phyloP scores from a whole-genome alignment of 140 eudicot species.

The Senecio squalidus region DNA sequence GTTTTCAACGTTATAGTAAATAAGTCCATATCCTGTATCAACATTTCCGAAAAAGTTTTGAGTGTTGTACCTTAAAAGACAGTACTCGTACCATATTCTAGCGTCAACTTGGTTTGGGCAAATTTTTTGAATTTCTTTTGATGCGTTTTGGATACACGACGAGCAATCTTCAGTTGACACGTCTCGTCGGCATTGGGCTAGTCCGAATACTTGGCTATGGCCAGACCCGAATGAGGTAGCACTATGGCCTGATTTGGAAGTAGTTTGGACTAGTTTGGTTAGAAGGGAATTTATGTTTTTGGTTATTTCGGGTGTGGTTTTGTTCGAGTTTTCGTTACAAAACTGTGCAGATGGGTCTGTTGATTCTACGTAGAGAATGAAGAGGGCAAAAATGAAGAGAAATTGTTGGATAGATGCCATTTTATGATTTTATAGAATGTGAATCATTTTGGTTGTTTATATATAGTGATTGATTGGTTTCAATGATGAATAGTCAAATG shows the following conservation, averaged over 20 bases:
- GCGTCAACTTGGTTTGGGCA: slow-evolving; percentile 65
- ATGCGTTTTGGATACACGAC: slow-evolving; percentile 63
- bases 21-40: slow-evolving; percentile 48
- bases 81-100: slow-evolving; percentile 79
- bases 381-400: slow-evolving; percentile 32
- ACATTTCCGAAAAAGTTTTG: slow-evolving; percentile 50
- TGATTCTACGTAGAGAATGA: slow-evolving; percentile 36
- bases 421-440: slow-evolving; percentile 3
- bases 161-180: slow-evolving; percentile 66
- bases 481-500: no score
- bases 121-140: slow-evolving; percentile 27
- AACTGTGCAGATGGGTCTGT: slow-evolving; percentile 39
- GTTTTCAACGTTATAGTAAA: slow-evolving; percentile 38
- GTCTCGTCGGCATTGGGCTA: slow-evolving; percentile 89
- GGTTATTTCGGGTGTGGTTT: slow-evolving; percentile 27
- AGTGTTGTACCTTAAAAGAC: slow-evolving; percentile 61
- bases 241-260: slow-evolving; percentile 36
- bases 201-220: slow-evolving; percentile 44
- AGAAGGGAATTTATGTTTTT: slow-evolving; percentile 44
- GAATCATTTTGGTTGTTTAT: background rate
- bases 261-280: slow-evolving; percentile 35
- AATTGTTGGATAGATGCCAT: slow-evolving; percentile 28
- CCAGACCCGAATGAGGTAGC: slow-evolving; percentile 47
- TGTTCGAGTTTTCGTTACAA: slow-evolving; percentile 40
- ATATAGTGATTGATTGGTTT: background rate